Percentiles rank a stretch among this genome's conserved stretches.
Conservation (phyloP, 331 rosid genomes). For the Rosa hybrid region DNA sequence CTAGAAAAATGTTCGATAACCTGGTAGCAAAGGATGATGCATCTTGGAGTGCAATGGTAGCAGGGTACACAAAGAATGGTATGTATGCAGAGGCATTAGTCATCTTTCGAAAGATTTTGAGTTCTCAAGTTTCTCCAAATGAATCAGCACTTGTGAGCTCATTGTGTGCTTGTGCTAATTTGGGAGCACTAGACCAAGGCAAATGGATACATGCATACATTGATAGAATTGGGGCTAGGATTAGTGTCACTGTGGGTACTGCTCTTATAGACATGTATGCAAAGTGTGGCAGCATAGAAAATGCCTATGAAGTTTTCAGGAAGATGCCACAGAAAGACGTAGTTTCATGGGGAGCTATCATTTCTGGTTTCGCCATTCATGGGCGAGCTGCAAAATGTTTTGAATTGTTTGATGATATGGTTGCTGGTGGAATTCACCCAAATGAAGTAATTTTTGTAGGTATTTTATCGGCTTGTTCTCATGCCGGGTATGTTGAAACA, state of each 20-base stretch:
- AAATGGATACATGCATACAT: constrained; percentile 38
- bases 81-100: constrained; percentile 35
- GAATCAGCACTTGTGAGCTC: constrained; percentile 53
- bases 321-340: constrained; percentile 38
- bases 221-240: constrained; percentile 24
- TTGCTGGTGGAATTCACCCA: constrained; percentile 40
- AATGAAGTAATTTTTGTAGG: constrained; percentile 45
- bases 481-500: constrained; percentile 41
- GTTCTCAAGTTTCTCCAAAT: constrained; percentile 32
- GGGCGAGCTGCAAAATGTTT: constrained; percentile 36
- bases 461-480: constrained; percentile 48
- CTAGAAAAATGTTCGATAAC: constrained; percentile 36
- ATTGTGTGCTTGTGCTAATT: constrained; percentile 43
- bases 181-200: constrained; percentile 50
- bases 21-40: constrained; percentile 44
- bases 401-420: constrained; percentile 42
- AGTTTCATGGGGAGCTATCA: constrained; percentile 53
- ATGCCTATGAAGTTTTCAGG: constrained; percentile 34
- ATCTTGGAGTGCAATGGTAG: constrained; percentile 54
- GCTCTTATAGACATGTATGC: constrained; percentile 52
- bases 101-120: constrained; percentile 37
- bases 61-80: constrained; percentile 41
- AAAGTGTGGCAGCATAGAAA: constrained; percentile 44
- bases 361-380: constrained; percentile 48
- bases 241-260: constrained; percentile 30